Base-by-base conservation (phyloP, 129 eudicot species). In the Centaurea solstitialis region DNA sequence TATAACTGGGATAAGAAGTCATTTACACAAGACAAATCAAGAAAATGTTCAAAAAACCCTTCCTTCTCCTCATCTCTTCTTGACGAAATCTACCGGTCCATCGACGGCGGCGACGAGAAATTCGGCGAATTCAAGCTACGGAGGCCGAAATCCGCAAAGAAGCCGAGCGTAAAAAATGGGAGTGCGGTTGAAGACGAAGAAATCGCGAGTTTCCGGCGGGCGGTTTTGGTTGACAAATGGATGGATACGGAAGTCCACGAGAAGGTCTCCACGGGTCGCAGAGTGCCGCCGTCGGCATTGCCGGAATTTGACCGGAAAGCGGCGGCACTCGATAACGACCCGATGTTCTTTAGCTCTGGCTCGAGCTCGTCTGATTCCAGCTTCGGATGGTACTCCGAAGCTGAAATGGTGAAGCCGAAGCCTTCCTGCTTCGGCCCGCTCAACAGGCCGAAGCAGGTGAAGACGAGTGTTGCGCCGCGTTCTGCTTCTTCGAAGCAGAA, bases 21-120 rank as follows among this genome's bases (percentile, higher is more conserved):
- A 33, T 15, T 10, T 70, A 86, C 81, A 45, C 82, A 87, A 76
- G 87, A 79, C 21, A 87, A 78, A 65, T 21, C 75, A 5, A 83
- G 77, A 24, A 85, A 30, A 76, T 70, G 77, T 80, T 80, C 84
- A n/a, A 72, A 85, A 50, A 84, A 82, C 66, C 91, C 91, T 3
- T 89, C 98, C 11, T 91, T 91, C 70, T 93, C 98, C 12, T 93
- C 98, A n/a, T 67, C 82, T 17, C 91, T 94, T 70, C 93, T 91
- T 4, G 92, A 91, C 73, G 92, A 93, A 88, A 87, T 93, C 76
- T 87, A 89, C 83, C 87, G 88, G 7, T 92, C 97, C 21, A 89
- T 89, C 45, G 94, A 91, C 35, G 90, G 85, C 10, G 72, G 84
- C 22, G 80, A 84, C 38, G 87, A 86, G 4, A 86, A 81, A 39